Conservation (phyloP, 352 stramenopile species). For the Saprolegnia diclina region DNA sequence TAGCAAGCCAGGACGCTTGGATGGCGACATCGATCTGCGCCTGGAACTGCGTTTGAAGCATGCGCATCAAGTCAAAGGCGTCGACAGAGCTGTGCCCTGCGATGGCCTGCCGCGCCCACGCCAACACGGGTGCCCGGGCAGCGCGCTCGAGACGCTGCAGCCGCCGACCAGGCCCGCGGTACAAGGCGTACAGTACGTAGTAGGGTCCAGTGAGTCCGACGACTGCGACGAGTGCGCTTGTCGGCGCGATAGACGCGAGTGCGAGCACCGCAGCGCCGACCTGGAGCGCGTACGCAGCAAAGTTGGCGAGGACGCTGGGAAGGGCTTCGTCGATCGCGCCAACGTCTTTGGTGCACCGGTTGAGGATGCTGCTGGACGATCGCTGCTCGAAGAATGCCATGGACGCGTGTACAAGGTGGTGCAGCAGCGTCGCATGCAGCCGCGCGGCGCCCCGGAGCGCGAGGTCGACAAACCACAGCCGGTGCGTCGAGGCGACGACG, state of each 20-base stretch:
- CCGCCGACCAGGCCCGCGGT: conserved; percentile 31
- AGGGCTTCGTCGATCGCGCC: conserved; percentile 10
- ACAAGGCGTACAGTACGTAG: conserved; percentile 27
- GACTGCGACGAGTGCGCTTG: conserved; percentile 27
- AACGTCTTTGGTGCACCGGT: conserved; percentile 24
- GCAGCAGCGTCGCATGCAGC: conserved; percentile 2
- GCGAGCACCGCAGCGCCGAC: conserved; percentile 5
- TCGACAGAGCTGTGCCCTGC: conserved; percentile 26
- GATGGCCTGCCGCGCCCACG: conserved; percentile 30
- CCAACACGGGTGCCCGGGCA: conserved; percentile 30
- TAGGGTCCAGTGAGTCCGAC: conserved; percentile 31
- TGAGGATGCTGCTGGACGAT: conserved; percentile 9
- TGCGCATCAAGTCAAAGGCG: conserved; percentile 24
- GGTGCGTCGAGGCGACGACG: neutral
- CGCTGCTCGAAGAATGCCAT: conserved; percentile 21
- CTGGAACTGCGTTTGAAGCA: conserved; percentile 11
- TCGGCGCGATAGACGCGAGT: conserved; percentile 5
- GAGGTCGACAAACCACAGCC: conserved; percentile 13
- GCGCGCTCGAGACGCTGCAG: conserved; percentile 31
- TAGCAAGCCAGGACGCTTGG: conserved; percentile 4
- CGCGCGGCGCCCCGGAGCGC: neutral
- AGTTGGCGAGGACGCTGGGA: neutral
- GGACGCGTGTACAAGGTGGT: neutral
- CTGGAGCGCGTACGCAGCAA: neutral
- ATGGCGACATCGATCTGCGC: conserved; percentile 21